Conservation (phyloP, 208 protist species). For the Acanthamoeba polyphaga region DNA sequence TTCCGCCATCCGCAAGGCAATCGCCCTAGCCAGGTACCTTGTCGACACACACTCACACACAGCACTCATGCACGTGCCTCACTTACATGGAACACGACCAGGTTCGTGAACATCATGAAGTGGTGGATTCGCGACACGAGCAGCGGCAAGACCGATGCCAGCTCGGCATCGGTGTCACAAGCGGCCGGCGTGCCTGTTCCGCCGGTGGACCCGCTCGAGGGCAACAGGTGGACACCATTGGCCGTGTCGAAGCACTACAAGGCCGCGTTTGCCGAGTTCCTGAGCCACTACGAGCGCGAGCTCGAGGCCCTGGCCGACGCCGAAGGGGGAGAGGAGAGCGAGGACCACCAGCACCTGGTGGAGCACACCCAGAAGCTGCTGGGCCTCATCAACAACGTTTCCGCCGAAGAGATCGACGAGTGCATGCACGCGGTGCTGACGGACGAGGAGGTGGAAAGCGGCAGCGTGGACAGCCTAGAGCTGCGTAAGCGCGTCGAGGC, state of each 20-base stretch:
- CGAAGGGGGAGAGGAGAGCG: background rate
- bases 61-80: too few relatives aligned
- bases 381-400: background rate
- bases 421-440: background rate
- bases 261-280: background rate
- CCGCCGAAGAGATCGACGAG: background rate
- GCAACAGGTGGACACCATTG: background rate
- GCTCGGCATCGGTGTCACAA: background rate
- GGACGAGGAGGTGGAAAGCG: background rate
- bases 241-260: background rate
- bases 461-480: background rate
- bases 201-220: background rate
- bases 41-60: background rate
- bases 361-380: slow-evolving; percentile 3
- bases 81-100: background rate
- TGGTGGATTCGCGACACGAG: background rate
- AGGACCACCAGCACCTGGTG: background rate
- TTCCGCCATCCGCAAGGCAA: background rate
- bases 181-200: background rate
- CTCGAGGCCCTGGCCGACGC: background rate
- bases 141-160: background rate
- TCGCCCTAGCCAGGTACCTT: background rate
- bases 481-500: background rate
- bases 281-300: background rate
- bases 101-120: background rate